Base-by-base conservation (phyloP, 208 protist genomes). In the Trypanosoma brucei region DNA sequence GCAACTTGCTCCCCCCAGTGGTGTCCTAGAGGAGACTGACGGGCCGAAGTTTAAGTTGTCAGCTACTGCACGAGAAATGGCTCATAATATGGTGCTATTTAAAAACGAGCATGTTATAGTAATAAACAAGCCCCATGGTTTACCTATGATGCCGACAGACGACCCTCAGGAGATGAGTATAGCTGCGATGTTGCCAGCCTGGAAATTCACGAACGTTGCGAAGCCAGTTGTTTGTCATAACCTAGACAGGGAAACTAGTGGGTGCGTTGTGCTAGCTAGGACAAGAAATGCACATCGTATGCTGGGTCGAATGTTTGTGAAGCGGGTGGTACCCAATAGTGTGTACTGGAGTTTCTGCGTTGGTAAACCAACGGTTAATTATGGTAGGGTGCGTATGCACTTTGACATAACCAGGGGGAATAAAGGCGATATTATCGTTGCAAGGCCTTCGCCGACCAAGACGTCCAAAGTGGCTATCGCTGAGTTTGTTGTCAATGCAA, bases 91-190 rank as follows among this genome's bases (percentile, higher is more conserved):
- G 92, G 89, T 96, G 37, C 72, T 97, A 11, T 97, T 96, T 71
- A 97, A 94, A 72, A 97, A 96, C 64, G 88, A 96, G 56, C 85
- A 97, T 62, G 87, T 96, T 37, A 84, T 97, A 63, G 92, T 96
- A 22, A 91, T 97, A 58, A 96, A 97, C 73, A 97, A 97, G 63
- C 93, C 93, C 30, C 78, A 74, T 66, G 92, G 90, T 39, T 61
- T 97, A 58, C 88, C 92, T 2, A 96, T 96, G 71, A 92, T 92
- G 84, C 89, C 89, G 4, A 93, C 89, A 14, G 77, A 57, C 57
- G 84, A 89, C 55, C 78, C 82, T 11, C 71, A 89, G 33, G 84
- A 86, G 22, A 92, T 96, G 84, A 94, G 91, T 70, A 84, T 96
- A 53, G 69, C 84, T 5, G 87, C 86, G 53, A 77, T 96, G 68